These are phyloP conservation scores for Marasmius tenuissimus DNA, from an alignment of 1,284 basidiomycete species.

Conservation along the genomic window DNA sequence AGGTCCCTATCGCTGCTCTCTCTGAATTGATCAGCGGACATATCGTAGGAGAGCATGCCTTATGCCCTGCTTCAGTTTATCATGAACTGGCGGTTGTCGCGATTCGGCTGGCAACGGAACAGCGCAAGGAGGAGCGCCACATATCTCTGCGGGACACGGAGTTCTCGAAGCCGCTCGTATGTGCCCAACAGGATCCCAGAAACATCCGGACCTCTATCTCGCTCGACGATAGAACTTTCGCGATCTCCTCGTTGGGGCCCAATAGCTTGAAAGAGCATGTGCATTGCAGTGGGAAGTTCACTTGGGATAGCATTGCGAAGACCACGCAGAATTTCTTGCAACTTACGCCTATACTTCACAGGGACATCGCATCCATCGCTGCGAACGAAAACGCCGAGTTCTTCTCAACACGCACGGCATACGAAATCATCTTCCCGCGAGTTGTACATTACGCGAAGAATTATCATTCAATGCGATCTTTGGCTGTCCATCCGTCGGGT, in stretches of 20 bases:
- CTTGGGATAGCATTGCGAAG: background rate
- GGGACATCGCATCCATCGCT: conserved; percentile 32
- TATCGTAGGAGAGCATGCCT: conserved; percentile 50
- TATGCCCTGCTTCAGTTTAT: conserved; percentile 73
- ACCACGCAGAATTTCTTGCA: conserved; percentile 38
- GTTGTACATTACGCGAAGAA: conserved; percentile 62
- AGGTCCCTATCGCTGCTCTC: conserved; percentile 48
- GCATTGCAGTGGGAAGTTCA: conserved; percentile 2
- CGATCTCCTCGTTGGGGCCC: conserved; percentile 36
- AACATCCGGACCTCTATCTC: conserved; percentile 42
- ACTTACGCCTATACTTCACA: conserved; percentile 33
- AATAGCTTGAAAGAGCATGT: background rate
- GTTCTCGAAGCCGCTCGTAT: conserved; percentile 58
- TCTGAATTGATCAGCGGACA: conserved; percentile 56
- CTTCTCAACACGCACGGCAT: conserved; percentile 56
- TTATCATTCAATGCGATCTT: conserved; percentile 56
- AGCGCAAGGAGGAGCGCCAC: conserved; percentile 29
- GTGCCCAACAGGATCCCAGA: conserved; percentile 31
- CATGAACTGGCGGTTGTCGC: conserved; percentile 54
- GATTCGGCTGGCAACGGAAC: conserved; percentile 35
- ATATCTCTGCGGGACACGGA: conserved; percentile 42
- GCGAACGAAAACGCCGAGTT: conserved; percentile 37
- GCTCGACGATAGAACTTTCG: conserved; percentile 44
- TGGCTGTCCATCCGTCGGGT: conserved; percentile 49
- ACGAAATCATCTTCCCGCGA: conserved; percentile 66